These are phyloP conservation scores for Globisporangium paddicum DNA, from an alignment of 352 stramenopile genomes.

Conservation along the genomic window DNA sequence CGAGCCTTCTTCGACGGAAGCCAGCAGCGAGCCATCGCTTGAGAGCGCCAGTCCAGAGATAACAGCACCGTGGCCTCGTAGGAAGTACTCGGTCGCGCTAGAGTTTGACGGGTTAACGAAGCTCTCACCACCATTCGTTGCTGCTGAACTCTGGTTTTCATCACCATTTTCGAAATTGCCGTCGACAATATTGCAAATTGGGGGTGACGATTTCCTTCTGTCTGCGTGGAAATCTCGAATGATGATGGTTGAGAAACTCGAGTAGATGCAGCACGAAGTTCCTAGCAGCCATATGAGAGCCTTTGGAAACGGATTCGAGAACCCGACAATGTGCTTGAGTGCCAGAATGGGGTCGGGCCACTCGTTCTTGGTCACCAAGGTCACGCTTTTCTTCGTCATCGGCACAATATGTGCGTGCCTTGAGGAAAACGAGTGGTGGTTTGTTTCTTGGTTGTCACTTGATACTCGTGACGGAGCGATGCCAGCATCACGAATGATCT, in stretches of 20 bases:
- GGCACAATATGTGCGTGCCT: background rate
- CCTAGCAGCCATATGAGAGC: constrained; percentile 48
- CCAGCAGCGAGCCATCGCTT: constrained; percentile 32
- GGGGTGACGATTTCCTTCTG: background rate
- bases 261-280: constrained; percentile 46
- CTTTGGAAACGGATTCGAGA: constrained; percentile 43
- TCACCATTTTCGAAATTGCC: too few relatives aligned
- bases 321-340: constrained; percentile 53
- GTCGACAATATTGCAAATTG: background rate
- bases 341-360: constrained; percentile 67
- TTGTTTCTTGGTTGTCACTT: background rate
- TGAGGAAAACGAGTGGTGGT: background rate
- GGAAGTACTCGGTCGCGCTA: constrained; percentile 22
- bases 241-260: constrained; percentile 62
- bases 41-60: constrained; percentile 43
- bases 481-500: constrained; percentile 39
- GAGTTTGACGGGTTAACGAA: background rate
- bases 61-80: constrained; percentile 30
- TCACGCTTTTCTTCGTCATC: constrained; percentile 6
- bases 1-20: constrained; percentile 27
- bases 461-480: constrained; percentile 10
- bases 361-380: constrained; percentile 32
- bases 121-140: constrained; percentile 1
- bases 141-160: background rate
- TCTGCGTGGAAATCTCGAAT: constrained; percentile 29